Conservation (phyloP, 305 asterid species). For the Fraxinus xanthoxyloides region DNA sequence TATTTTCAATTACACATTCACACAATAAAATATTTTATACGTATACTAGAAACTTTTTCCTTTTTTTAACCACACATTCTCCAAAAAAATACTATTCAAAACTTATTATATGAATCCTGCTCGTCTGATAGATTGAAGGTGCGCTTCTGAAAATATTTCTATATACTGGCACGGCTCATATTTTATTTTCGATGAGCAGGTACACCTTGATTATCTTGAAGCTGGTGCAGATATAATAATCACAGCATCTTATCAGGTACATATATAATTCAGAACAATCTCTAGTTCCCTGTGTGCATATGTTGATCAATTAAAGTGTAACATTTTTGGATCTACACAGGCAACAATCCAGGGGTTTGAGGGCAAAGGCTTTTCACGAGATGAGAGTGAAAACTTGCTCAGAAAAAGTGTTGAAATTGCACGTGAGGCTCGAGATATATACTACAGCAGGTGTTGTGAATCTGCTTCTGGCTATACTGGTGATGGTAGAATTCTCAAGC, state of each 20-base stretch:
- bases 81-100: not conserved
- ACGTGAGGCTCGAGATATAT: conserved; percentile 66
- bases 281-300: not conserved
- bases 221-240: conserved; percentile 80
- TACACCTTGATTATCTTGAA: conserved; percentile 85
- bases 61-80: no score
- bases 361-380: conserved; percentile 73
- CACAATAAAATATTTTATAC: not conserved
- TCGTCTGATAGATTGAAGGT: conserved; percentile 6
- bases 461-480: conserved; percentile 35
- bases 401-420: conserved; percentile 85
- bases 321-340: conserved; percentile 38
- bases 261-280: not conserved
- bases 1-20: not conserved
- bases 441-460: conserved; percentile 48
- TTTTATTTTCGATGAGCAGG: conserved; percentile 47
- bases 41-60: not conserved
- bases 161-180: conserved; percentile 9
- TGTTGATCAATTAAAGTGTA: conserved; percentile 13
- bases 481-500: conserved; percentile 54
- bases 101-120: not conserved
- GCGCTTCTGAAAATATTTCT: not conserved
- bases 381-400: conserved; percentile 76
- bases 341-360: conserved; percentile 95
- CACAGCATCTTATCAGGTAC: conserved; percentile 86